These are phyloP conservation scores for Xylaria multiplex DNA, from an alignment of 2,329 filamentous ascomycete species.

Conservation along the genomic window DNA sequence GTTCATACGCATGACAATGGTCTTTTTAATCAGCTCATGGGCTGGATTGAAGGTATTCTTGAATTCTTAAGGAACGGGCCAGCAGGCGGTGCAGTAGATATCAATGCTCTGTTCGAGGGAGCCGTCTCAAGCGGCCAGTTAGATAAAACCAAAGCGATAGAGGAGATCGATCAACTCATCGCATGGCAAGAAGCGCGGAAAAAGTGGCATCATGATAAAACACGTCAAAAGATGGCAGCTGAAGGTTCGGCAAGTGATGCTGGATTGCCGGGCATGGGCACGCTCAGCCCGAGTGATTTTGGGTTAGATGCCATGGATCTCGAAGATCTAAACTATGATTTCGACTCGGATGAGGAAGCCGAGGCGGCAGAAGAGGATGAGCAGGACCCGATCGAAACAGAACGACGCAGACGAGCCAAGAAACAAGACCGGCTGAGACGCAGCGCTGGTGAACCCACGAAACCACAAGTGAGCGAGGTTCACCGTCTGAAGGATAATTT, in stretches of 20 bases:
- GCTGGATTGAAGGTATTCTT: constrained; percentile 94
- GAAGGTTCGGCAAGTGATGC: constrained; percentile 68
- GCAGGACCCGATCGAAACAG: constrained; percentile 86
- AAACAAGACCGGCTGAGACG: constrained; percentile 82
- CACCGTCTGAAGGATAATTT: constrained; percentile 84
- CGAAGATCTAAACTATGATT: constrained; percentile 84
- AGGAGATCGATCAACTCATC: constrained; percentile 86
- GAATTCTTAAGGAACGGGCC: constrained; percentile 92
- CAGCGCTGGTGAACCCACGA: constrained; percentile 83
- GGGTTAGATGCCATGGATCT: constrained; percentile 88
- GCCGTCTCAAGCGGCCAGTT: constrained; percentile 74
- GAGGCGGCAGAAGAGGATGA: constrained; percentile 81
- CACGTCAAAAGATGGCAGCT: constrained; percentile 97
- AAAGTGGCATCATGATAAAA: constrained; percentile 98
- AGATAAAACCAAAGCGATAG: constrained; percentile 76
- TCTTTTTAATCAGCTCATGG: constrained; percentile 94
- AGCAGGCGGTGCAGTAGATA: constrained; percentile 84
- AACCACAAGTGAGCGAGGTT: constrained; percentile 82
- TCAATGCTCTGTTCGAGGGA: constrained; percentile 91
- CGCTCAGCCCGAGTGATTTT: constrained; percentile 86
- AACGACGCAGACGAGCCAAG: constrained; percentile 79
- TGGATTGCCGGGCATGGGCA: constrained; percentile 62
- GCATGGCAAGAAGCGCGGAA: constrained; percentile 95
- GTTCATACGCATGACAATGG: constrained; percentile 97
- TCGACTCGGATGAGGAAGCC: constrained; percentile 72